phyloP scores from a whole-genome alignment of 2,329 filamentous ascomycete genomes.

The Nemania abortiva region DNA sequence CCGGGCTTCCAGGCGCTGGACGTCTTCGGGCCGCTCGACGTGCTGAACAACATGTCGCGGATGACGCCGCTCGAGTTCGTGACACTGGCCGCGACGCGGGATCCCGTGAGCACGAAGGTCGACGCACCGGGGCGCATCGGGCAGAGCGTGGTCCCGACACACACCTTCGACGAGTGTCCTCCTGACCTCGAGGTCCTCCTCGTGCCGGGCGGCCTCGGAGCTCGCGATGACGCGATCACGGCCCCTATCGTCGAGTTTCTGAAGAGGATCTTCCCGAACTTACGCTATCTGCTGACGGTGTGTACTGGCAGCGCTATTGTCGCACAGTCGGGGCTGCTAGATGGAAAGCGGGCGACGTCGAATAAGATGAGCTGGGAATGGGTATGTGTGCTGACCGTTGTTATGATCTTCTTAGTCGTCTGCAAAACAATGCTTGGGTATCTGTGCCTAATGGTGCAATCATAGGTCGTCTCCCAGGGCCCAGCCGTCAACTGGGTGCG shows the following conservation, averaged over 20 bases:
- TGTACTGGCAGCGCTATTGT: slow-evolving; percentile 74
- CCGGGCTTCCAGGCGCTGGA: slow-evolving; percentile 56
- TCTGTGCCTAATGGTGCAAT: slow-evolving; percentile 14
- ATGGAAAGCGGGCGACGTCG: slow-evolving; percentile 72
- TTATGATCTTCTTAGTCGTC: neutral
- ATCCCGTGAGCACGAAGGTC: slow-evolving; percentile 55
- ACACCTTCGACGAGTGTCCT: slow-evolving; percentile 65
- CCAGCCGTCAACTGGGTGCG: slow-evolving; percentile 69
- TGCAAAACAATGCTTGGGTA: neutral
- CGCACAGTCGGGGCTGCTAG: slow-evolving; percentile 69
- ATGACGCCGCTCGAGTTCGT: slow-evolving; percentile 55
- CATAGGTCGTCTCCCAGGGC: slow-evolving; percentile 56
- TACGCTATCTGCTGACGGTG: slow-evolving; percentile 71
- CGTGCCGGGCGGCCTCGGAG: slow-evolving; percentile 73
- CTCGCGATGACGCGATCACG: slow-evolving; percentile 51
- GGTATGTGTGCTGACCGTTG: slow-evolving; percentile 49
- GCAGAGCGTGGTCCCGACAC: slow-evolving; percentile 56
- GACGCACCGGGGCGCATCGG: slow-evolving; percentile 50
- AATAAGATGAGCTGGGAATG: slow-evolving; percentile 71
- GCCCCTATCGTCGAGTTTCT: slow-evolving; percentile 61
- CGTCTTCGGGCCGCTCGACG: slow-evolving; percentile 59
- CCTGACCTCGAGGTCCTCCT: slow-evolving; percentile 71
- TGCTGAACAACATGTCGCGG: slow-evolving; percentile 57
- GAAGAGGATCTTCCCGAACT: slow-evolving; percentile 56
- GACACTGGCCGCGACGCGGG: slow-evolving; percentile 57